Evolutionary conservation across 331 rosid species (phyloP).

Genomic region (Dryas integrifolia): DNA sequence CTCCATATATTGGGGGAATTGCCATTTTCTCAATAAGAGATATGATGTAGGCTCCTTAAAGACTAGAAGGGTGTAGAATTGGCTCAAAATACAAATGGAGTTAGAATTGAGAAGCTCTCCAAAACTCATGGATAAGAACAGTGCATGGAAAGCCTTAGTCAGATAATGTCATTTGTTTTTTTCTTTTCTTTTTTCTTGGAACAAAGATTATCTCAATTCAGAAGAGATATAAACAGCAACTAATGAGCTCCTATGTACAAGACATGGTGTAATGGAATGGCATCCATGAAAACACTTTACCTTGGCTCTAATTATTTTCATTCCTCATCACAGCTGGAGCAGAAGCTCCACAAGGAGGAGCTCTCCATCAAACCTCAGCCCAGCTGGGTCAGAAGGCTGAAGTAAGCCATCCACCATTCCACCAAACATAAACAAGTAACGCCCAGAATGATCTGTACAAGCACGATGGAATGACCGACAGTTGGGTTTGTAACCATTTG

Average conservation of each 20-base stretch:
- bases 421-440: constrained; percentile 61
- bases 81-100: background rate
- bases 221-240: background rate
- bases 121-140: background rate
- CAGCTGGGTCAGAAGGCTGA: constrained; percentile 48
- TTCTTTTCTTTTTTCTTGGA: background rate
- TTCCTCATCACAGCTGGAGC: constrained; percentile 44
- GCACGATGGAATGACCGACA: constrained; percentile 82
- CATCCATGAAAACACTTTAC: constrained; percentile 10
- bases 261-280: background rate
- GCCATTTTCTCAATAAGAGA: background rate
- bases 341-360: constrained; percentile 72
- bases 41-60: background rate
- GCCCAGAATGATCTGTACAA: constrained; percentile 64
- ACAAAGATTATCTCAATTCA: background rate
- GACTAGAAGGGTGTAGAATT: background rate
- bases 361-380: constrained; percentile 73
- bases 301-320: background rate
- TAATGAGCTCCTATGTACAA: background rate
- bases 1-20: background rate
- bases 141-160: background rate
- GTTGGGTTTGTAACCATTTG: constrained; percentile 43
- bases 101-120: background rate
- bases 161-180: background rate
- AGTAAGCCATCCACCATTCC: constrained; percentile 77